Percentiles rank a stretch among this genome's conserved stretches.
Conservation (phyloP, 2,329 filamentous ascomycete genomes). For the Stemphylium lycopersici region DNA sequence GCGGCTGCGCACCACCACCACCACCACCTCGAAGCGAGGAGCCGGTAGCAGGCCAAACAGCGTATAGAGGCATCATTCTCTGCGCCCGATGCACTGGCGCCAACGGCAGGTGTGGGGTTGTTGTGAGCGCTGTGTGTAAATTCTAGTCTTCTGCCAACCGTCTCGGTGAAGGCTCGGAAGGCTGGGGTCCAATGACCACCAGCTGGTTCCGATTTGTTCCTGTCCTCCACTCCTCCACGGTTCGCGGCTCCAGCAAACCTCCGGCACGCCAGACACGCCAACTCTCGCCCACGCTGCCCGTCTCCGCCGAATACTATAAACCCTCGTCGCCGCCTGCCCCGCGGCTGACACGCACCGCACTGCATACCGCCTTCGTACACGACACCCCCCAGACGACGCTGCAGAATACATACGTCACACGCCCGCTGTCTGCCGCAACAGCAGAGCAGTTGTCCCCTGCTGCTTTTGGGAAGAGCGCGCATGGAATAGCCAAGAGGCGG, state of each 20-base stretch:
- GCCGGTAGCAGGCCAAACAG: neutral
- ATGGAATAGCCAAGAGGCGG: conserved; percentile 4
- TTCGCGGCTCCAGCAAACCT: conserved; percentile 24
- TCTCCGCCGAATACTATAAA: conserved; percentile 21
- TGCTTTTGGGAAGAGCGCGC: neutral
- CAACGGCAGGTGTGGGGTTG: neutral
- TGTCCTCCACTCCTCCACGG: conserved; percentile 4
- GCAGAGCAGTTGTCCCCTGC: neutral
- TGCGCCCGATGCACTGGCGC: neutral
- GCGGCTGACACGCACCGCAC: conserved; percentile 8
- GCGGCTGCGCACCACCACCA: conserved; percentile 13
- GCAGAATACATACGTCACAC: conserved; percentile 31
- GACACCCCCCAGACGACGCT: conserved; percentile 1
- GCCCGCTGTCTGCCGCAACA: conserved; percentile 7
- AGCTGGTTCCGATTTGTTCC: conserved; percentile 42
- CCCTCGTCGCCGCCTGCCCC: conserved; percentile 14
- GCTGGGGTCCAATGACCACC: conserved; percentile 23
- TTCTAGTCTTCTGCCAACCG: neutral
- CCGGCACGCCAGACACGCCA: conserved; percentile 18
- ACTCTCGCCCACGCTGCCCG: conserved; percentile 12
- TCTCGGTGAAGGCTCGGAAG: conserved; percentile 14
- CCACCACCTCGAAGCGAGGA: conserved; percentile 12
- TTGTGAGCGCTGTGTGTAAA: neutral
- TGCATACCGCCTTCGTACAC: neutral
- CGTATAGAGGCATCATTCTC: neutral